phyloP scores from a whole-genome alignment of 1,139 yeast species.

The Kodamaea fungicola region DNA sequence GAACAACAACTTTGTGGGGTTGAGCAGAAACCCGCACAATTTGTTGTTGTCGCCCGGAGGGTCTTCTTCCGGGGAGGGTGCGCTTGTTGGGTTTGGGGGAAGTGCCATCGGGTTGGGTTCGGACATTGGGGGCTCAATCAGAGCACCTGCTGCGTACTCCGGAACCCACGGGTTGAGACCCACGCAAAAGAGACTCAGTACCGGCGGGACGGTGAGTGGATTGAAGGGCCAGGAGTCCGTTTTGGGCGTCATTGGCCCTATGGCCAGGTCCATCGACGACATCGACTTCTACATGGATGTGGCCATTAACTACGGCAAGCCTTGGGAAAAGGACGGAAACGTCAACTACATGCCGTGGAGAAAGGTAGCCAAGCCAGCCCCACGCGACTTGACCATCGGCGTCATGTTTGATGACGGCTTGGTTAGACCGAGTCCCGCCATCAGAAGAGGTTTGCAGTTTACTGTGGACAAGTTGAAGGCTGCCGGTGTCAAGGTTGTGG shows the following conservation, averaged over 20 bases:
- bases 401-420: slow-evolving; percentile 40
- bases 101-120: slow-evolving; percentile 69
- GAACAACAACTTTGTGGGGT: slow-evolving; percentile 39
- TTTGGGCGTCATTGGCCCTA: slow-evolving; percentile 60
- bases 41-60: slow-evolving; percentile 50
- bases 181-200: slow-evolving; percentile 56
- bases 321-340: slow-evolving; percentile 64
- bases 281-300: slow-evolving; percentile 57
- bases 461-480: slow-evolving; percentile 14
- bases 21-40: slow-evolving; percentile 38
- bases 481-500: slow-evolving; percentile 18
- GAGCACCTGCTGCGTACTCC: slow-evolving; percentile 72
- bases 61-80: slow-evolving; percentile 77
- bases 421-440: slow-evolving; percentile 53
- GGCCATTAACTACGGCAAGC: slow-evolving; percentile 59
- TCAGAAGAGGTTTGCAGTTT: slow-evolving; percentile 25
- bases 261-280: slow-evolving; percentile 61
- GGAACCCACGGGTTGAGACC: slow-evolving; percentile 71
- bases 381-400: slow-evolving; percentile 28
- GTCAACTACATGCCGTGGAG: slow-evolving; percentile 63
- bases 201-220: slow-evolving; percentile 48
- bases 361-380: slow-evolving; percentile 36
- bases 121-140: slow-evolving; percentile 77
- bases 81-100: slow-evolving; percentile 62
- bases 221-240: slow-evolving; percentile 60